Evolutionary conservation across 208 protist genomes (phyloP).

Genomic region (Leishmania amazonensis): DNA sequence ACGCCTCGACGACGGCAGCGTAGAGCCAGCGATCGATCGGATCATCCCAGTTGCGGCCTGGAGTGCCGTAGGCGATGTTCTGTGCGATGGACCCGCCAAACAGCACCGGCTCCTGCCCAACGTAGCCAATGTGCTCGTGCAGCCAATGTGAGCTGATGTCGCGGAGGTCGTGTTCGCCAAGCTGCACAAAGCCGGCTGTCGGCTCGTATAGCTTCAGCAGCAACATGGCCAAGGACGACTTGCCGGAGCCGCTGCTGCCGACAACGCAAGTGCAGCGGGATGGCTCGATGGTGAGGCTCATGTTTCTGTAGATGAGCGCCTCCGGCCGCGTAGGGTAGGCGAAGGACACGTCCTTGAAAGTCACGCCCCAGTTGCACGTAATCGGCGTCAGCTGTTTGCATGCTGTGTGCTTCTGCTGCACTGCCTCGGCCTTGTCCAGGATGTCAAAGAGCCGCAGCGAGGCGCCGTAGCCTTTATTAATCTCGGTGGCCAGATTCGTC

Average conservation of each 20-base stretch:
- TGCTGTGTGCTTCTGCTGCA: slow-evolving; percentile 40
- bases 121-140: slow-evolving; percentile 76
- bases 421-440: slow-evolving; percentile 60
- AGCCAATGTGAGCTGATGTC: slow-evolving; percentile 79
- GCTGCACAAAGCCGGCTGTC: slow-evolving; percentile 51
- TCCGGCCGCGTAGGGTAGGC: slow-evolving; percentile 88
- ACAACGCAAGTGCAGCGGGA: slow-evolving; percentile 83
- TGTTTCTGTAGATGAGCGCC: slow-evolving; percentile 62
- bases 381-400: slow-evolving; percentile 48
- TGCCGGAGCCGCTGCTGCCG: slow-evolving; percentile 81
- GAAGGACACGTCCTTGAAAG: slow-evolving; percentile 74
- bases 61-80: slow-evolving; percentile 88
- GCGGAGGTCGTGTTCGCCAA: slow-evolving; percentile 65
- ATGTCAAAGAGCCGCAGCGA: slow-evolving; percentile 84
- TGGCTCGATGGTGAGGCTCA: slow-evolving; percentile 69
- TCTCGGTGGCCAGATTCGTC: slow-evolving; percentile 78
- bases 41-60: slow-evolving; percentile 76
- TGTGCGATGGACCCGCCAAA: slow-evolving; percentile 87
- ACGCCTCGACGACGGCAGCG: slow-evolving; percentile 63
- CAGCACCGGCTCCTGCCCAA: slow-evolving; percentile 86
- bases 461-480: slow-evolving; percentile 89
- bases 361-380: slow-evolving; percentile 60
- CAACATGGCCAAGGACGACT: slow-evolving; percentile 83
- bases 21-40: slow-evolving; percentile 78
- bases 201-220: slow-evolving; percentile 88